These are phyloP conservation scores for Borovskyia barvae DNA, from an alignment of 208 protist species.

Conservation along the genomic window DNA sequence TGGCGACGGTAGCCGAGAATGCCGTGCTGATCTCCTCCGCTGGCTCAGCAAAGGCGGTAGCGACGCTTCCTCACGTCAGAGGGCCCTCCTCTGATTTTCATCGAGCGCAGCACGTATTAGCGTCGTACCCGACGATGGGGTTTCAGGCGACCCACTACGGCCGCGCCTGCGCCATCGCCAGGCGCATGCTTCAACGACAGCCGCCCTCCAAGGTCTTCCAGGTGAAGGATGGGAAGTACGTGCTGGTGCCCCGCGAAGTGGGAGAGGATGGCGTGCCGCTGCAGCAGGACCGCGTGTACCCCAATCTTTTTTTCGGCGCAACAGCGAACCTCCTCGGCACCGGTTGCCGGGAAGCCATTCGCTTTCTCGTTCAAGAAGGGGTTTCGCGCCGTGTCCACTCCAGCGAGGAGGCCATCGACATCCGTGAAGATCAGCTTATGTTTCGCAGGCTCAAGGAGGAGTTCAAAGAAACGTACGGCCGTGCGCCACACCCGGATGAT, in stretches of 20 bases:
- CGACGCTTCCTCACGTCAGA: conserved; percentile 28
- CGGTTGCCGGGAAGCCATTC: conserved; percentile 75
- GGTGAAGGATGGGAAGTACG: conserved; percentile 55
- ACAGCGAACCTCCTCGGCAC: conserved; percentile 83
- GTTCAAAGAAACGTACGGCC: conserved; percentile 14
- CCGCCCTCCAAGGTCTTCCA: conserved; percentile 45
- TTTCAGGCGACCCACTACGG: conserved; percentile 81
- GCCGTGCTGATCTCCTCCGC: conserved; percentile 57
- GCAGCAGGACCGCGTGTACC: conserved; percentile 29
- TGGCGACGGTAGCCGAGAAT: conserved; percentile 50
- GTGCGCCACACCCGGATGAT: conserved; percentile 15
- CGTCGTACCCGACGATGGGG: conserved; percentile 45
- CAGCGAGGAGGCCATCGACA: conserved; percentile 8
- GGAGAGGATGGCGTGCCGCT: conserved; percentile 6
- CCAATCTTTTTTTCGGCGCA: conserved; percentile 67
- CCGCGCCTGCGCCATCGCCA: conserved; percentile 44
- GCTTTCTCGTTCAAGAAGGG: conserved; percentile 76
- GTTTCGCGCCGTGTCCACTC: conserved; percentile 26
- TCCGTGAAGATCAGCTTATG: conserved; percentile 20
- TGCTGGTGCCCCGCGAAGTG: conserved; percentile 29
- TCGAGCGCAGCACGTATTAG: conserved; percentile 22
- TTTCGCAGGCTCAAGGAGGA: conserved; percentile 21
- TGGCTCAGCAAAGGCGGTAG: conserved; percentile 6
- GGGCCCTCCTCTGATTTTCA: conserved; percentile 41
- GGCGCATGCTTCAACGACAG: conserved; percentile 53